phyloP scores from a whole-genome alignment of 495 filamentous ascomycete species.

The Talaromyces trachyspermus region DNA sequence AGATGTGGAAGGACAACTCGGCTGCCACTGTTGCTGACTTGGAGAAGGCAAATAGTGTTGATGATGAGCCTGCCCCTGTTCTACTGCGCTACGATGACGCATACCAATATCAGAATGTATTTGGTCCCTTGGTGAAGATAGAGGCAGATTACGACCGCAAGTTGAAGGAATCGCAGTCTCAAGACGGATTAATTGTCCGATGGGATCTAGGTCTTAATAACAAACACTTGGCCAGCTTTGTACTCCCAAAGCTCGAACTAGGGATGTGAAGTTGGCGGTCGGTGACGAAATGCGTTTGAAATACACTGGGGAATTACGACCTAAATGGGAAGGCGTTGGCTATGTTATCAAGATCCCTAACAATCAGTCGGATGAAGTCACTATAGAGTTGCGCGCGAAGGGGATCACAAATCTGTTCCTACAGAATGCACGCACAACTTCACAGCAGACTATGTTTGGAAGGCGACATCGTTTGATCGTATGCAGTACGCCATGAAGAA shows the following conservation, averaged over 20 bases:
- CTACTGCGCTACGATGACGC: slow-evolving; percentile 94
- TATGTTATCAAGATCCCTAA: slow-evolving; percentile 99
- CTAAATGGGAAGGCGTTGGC: slow-evolving; percentile 95
- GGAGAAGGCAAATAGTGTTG: slow-evolving; percentile 86
- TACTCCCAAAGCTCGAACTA: slow-evolving; percentile 92
- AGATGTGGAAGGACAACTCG: slow-evolving; percentile 97
- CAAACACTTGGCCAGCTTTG: slow-evolving; percentile 94
- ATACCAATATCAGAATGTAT: slow-evolving; percentile 98
- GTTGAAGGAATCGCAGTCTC: slow-evolving; percentile 94
- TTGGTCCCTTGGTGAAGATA: slow-evolving; percentile 96
- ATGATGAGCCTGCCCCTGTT: slow-evolving; percentile 92
- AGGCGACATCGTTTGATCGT: slow-evolving; percentile 96
- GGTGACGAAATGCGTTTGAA: slow-evolving; percentile 98
- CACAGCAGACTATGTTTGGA: slow-evolving; percentile 98
- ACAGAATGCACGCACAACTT: slow-evolving; percentile 98
- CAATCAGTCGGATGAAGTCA: slow-evolving; percentile 97
- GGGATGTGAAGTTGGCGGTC: slow-evolving; percentile 98
- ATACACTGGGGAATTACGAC: slow-evolving; percentile 89
- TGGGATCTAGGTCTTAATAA: slow-evolving; percentile 98
- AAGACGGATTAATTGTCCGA: slow-evolving; percentile 85
- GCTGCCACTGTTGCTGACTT: slow-evolving; percentile 85
- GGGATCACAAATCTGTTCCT: slow-evolving; percentile 91
- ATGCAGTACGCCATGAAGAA: slow-evolving; percentile 99
- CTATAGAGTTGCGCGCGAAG: slow-evolving; percentile 84
- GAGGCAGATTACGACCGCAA: slow-evolving; percentile 99